These are phyloP conservation scores for Oenanthe sinensis DNA, from an alignment of 129 eudicot genomes.

Conservation along the genomic window DNA sequence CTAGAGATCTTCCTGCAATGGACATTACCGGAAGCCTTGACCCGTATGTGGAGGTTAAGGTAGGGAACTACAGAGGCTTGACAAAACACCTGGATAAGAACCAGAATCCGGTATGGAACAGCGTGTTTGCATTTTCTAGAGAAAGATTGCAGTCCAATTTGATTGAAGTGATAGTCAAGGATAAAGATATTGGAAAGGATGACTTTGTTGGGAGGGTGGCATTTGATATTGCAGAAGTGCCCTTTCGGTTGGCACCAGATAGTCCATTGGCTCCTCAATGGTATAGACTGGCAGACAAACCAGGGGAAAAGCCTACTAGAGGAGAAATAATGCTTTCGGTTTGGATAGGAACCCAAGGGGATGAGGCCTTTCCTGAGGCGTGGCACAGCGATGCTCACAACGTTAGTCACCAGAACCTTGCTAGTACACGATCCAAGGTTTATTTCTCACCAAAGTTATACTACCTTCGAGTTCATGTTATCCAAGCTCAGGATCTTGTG, in stretches of 20 bases:
- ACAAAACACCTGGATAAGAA: constrained; percentile 75
- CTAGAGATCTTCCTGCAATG: constrained; percentile 71
- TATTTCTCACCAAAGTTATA: constrained; percentile 73
- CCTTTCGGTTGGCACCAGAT: constrained; percentile 76
- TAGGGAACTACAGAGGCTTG: constrained; percentile 84
- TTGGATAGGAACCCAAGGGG: constrained; percentile 99
- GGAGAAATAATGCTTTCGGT: constrained; percentile 93
- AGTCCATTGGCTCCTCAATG: constrained; percentile 94
- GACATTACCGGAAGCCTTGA: constrained; percentile 83
- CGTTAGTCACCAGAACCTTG: constrained; percentile 50
- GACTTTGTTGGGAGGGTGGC: constrained; percentile 67
- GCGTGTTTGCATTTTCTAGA: constrained; percentile 74
- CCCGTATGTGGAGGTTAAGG: constrained; percentile 85
- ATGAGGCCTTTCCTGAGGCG: constrained; percentile 89
- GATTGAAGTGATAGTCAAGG: constrained; percentile 66
- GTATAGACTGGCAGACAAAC: constrained; percentile 64
- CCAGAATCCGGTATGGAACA: constrained; percentile 70
- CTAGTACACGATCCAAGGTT: constrained; percentile 70
- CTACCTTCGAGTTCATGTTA: constrained; percentile 64
- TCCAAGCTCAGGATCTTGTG: constrained; percentile 84
- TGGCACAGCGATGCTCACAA: constrained; percentile 94
- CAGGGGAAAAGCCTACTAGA: constrained; percentile 32
- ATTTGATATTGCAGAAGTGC: constrained; percentile 68
- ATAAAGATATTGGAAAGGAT: constrained; percentile 73
- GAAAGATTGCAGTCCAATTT: constrained; percentile 65